Base-by-base conservation (phyloP, 345 rosid species). In the Melaleuca alternifolia region DNA sequence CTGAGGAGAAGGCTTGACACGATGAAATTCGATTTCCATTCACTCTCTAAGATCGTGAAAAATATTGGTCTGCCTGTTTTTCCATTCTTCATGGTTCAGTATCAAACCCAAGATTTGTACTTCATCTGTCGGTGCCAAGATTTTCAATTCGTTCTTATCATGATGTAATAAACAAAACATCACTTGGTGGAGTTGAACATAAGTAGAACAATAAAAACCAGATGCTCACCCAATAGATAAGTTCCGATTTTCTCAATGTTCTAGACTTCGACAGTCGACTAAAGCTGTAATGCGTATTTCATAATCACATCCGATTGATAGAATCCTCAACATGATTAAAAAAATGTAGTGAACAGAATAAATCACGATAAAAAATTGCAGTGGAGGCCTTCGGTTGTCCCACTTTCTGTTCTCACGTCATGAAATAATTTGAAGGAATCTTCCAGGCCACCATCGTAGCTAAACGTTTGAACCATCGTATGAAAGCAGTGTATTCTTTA, bases 31-130 rank as follows among this genome's bases (percentile, higher is more conserved):
- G 61, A 54, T 0, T 51, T 16, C 53, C 53, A 0, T 10, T 54
- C 12, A 54, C 12, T 54, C 61, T 23, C 61, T 54, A 54, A 26
- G 26, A 54, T 10, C 61, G 23, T 0, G 2, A 13, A 28, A 28
- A 18, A n/a, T 28, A 61, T 61, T 18, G 0, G 13, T 13, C 75
- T 61, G 12, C 37, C 75, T 5, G 37, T n/a, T 61, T 61, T 61
- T 26, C 0, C 0, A 28, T 28, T 28, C 1, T 28, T n/a, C 2
- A 13, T 28, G 75, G 20, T 61, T 62, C 0, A 0, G 76, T 61
- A 28, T 61, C 0, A 2, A 62, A 7, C 76, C 76, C 41, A 28
- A 28, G 20, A 28, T 28, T 61, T 61, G 76, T 15, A 28, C 11
- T 62, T 28, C 76, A 7, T 28, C 1, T 0, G 30, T 62, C 5